A percentile compares a stretch with the other conserved stretches of the same genome.
Evolutionary conservation across 192 early-diverging fungal species (phyloP).

Genomic region (Gonapodya prolifera): DNA sequence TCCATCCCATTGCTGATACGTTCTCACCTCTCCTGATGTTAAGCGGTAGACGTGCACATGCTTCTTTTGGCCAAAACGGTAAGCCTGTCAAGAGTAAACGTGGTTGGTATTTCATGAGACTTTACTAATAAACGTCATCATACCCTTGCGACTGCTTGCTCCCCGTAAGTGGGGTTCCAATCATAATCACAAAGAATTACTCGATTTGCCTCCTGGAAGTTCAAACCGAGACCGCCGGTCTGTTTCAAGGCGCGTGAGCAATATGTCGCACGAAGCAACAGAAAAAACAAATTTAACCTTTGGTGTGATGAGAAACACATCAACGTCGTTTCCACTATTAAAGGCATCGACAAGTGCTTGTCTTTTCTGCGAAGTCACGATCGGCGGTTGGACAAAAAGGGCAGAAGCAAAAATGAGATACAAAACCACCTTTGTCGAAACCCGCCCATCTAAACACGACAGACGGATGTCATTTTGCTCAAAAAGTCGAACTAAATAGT

Average conservation of each 20-base stretch:
- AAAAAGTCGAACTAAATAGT: background rate
- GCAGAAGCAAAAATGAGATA: too few species aligned
- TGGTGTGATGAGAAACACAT: conserved; percentile 49
- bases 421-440: background rate
- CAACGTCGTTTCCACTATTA: conserved; percentile 21
- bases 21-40: conserved; percentile 36
- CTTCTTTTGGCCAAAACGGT: conserved; percentile 57
- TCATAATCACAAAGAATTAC: conserved; percentile 61
- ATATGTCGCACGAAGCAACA: background rate
- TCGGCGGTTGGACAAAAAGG: too few species aligned
- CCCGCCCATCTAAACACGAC: background rate
- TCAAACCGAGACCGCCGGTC: conserved; percentile 39
- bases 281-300: conserved; percentile 13
- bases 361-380: conserved; percentile 13
- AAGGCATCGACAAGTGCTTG: conserved; percentile 53
- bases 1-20: conserved; percentile 6
- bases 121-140: background rate
- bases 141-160: conserved; percentile 59
- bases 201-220: conserved; percentile 55
- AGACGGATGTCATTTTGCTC: background rate
- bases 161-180: conserved; percentile 64
- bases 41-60: conserved; percentile 57
- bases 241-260: too few species aligned
- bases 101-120: background rate
- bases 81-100: conserved; percentile 14